Conservation (phyloP, 2,329 filamentous ascomycete genomes). For the Exophiala mesophila region DNA sequence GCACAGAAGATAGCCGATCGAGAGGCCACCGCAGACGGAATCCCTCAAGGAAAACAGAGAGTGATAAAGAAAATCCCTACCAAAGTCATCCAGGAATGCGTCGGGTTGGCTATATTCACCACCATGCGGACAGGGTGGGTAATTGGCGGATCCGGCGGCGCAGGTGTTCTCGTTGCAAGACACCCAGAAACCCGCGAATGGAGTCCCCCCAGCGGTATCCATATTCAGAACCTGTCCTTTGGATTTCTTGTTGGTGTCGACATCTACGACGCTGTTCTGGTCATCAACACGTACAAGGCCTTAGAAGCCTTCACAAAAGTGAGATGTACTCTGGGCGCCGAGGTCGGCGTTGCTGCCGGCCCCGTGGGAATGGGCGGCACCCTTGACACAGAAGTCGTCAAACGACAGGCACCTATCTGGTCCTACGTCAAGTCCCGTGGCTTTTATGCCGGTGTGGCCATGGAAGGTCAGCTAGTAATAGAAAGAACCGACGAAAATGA, state of each 20-base stretch:
- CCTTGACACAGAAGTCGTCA: constrained; percentile 64
- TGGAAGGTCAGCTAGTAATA: constrained; percentile 82
- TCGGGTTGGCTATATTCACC: constrained; percentile 88
- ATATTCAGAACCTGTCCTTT: constrained; percentile 82
- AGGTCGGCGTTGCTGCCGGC: constrained; percentile 70
- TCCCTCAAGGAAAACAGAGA: constrained; percentile 56
- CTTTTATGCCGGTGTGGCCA: constrained; percentile 78
- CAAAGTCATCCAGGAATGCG: constrained; percentile 80
- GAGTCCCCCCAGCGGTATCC: constrained; percentile 85
- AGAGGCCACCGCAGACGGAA: constrained; percentile 27
- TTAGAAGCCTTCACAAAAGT: constrained; percentile 78
- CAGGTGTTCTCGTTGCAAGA: constrained; percentile 77
- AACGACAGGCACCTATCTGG: constrained; percentile 67
- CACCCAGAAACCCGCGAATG: constrained; percentile 76
- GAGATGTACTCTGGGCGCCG: constrained; percentile 73
- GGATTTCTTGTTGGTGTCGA: constrained; percentile 90
- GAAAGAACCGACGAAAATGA: constrained; percentile 86
- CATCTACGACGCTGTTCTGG: constrained; percentile 90
- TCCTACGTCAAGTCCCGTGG: constrained; percentile 87
- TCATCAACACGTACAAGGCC: constrained; percentile 82
- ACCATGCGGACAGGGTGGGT: constrained; percentile 92
- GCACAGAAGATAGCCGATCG: constrained; percentile 37
- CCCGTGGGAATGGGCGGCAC: constrained; percentile 71
- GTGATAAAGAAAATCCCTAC: constrained; percentile 79
- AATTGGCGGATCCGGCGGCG: constrained; percentile 86